A percentile compares a stretch with the other conserved stretches of the same genome.
Evolutionary conservation across 768 basidiomycete species (phyloP).

Genomic region (Mrakia frigida): DNA sequence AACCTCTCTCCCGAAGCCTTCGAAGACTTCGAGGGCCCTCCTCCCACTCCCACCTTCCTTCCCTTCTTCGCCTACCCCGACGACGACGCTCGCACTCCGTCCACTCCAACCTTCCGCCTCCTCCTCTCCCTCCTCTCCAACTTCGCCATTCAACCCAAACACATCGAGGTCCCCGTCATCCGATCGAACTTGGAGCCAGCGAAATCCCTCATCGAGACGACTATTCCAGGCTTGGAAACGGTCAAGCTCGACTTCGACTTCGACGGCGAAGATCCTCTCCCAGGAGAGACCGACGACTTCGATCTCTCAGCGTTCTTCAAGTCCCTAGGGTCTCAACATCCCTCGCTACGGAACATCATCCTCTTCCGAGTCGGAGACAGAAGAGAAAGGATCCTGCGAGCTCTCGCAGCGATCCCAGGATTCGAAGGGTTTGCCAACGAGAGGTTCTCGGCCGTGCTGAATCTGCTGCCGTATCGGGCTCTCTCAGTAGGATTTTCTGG

Average conservation of each 20-base stretch:
- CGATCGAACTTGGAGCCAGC: background rate
- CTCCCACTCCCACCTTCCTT: background rate
- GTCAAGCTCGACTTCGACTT: background rate
- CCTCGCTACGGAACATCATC: background rate
- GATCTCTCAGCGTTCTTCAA: background rate
- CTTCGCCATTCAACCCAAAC: background rate
- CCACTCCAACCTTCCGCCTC: background rate
- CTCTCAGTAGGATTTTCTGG: background rate
- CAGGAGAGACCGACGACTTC: background rate
- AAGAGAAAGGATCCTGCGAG: background rate
- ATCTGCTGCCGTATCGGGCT: background rate
- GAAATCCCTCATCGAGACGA: background rate
- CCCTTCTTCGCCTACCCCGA: background rate
- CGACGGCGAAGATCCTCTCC: background rate
- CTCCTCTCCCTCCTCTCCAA: background rate
- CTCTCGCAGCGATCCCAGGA: background rate
- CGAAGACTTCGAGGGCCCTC: background rate
- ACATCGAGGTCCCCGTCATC: background rate
- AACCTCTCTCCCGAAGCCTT: background rate
- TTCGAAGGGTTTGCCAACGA: background rate
- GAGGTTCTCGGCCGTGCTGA: no score
- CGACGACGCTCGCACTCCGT: background rate
- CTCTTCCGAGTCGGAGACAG: background rate
- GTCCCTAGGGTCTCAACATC: background rate
- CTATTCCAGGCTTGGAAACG: background rate